Conservation (phyloP, 2,329 filamentous ascomycete genomes). For the Hypomyces rosellus region DNA sequence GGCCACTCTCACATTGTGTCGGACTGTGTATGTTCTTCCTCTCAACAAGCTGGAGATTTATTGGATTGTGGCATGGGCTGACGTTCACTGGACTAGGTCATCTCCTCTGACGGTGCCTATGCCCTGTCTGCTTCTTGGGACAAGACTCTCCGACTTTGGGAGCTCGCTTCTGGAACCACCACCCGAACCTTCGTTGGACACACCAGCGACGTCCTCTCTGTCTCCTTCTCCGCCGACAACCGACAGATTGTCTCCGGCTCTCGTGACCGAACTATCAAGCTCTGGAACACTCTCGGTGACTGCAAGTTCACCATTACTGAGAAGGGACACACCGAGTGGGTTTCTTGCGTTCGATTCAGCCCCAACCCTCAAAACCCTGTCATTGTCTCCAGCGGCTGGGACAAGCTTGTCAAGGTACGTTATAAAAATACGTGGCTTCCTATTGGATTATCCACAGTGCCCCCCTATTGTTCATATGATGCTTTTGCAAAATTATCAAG, state of each 20-base stretch:
- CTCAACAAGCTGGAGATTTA: constrained; percentile 8
- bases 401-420: constrained; percentile 99
- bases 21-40: constrained; percentile 79
- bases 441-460: background rate
- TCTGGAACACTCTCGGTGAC: constrained; percentile 99
- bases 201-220: constrained; percentile 98
- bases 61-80: constrained; percentile 13
- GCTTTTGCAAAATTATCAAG: constrained; percentile 75
- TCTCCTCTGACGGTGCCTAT: constrained; percentile 99
- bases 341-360: constrained; percentile 98
- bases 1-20: constrained; percentile 99
- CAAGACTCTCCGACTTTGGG: constrained; percentile 99
- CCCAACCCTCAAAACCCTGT: constrained; percentile 99
- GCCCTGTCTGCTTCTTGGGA: constrained; percentile 99
- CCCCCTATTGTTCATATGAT: constrained; percentile 58
- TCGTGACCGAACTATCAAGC: constrained; percentile 98
- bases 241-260: constrained; percentile 99
- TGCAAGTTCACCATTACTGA: constrained; percentile 99
- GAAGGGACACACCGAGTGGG: constrained; percentile 99
- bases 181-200: constrained; percentile 98
- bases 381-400: constrained; percentile 97
- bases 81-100: constrained; percentile 57
- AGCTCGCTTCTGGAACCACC: constrained; percentile 94
- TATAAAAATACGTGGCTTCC: constrained; percentile 1
- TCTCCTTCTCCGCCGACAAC: constrained; percentile 99